Evolutionary conservation across 768 basidiomycete genomes (phyloP).

Genomic region (Psilocybe sp.): DNA sequence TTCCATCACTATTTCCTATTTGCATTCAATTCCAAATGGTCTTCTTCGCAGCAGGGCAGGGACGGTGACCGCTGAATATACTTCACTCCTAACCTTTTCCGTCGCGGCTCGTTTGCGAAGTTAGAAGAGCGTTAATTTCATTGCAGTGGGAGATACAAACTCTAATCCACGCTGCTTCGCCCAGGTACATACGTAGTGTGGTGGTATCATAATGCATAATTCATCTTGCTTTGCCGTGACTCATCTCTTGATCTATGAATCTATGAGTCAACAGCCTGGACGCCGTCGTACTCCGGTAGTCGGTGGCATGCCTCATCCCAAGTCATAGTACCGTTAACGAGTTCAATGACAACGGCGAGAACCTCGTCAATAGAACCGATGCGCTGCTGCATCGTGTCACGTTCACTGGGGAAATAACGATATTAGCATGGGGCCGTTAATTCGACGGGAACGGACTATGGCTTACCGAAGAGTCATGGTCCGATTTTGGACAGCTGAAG

Average conservation of each 20-base stretch:
- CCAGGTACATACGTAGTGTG: neutral
- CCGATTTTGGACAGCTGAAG: conserved; percentile 79
- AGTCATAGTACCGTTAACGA: conserved; percentile 70
- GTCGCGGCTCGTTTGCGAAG: too few relatives aligned
- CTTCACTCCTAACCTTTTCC: too few relatives aligned
- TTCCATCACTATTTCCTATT: too few relatives aligned
- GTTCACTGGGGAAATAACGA: conserved; percentile 58
- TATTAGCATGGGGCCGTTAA: neutral
- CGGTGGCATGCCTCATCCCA: conserved; percentile 76
- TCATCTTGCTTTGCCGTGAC: neutral
- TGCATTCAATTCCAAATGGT: too few relatives aligned
- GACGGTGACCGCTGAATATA: too few relatives aligned
- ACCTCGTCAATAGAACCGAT: conserved; percentile 92
- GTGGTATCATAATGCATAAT: conserved; percentile 13
- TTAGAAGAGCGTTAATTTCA: too few relatives aligned
- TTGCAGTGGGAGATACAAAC: too few relatives aligned
- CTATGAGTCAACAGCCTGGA: conserved; percentile 65
- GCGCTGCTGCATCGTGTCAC: conserved; percentile 90
- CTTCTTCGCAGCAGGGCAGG: too few relatives aligned
- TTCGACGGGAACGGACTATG: conserved; percentile 1
- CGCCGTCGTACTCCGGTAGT: conserved; percentile 81
- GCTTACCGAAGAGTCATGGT: conserved; percentile 92
- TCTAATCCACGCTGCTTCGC: too few relatives aligned
- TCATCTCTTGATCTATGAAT: neutral
- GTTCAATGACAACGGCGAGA: conserved; percentile 71